A percentile compares a stretch with the other conserved stretches of the same genome.
These are phyloP conservation scores for Colletotrichum tropicicola DNA, from an alignment of 2,329 filamentous ascomycete species.

Conservation along the genomic window DNA sequence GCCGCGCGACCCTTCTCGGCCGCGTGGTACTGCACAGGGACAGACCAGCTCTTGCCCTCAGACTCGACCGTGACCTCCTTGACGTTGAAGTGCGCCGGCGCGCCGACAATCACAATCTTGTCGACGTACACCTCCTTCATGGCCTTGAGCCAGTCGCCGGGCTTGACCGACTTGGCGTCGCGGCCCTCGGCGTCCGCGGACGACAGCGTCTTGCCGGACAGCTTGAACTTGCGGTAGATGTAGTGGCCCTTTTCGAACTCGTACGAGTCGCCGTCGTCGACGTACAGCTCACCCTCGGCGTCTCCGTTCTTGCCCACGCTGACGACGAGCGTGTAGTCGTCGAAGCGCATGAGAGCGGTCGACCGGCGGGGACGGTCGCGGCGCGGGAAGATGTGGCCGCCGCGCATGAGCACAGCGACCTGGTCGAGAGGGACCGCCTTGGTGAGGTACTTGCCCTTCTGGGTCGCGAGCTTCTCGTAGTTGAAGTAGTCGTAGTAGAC, in stretches of 20 bases:
- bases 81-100: conserved; percentile 76
- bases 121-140: conserved; percentile 85
- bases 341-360: conserved; percentile 88
- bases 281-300: conserved; percentile 85
- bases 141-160: conserved; percentile 78
- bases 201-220: conserved; percentile 67
- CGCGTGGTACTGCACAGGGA: conserved; percentile 67
- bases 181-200: conserved; percentile 73
- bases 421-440: conserved; percentile 83
- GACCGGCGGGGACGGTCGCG: conserved; percentile 89
- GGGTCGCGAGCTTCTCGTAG: conserved; percentile 76
- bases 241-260: conserved; percentile 87
- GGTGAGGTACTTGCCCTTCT: conserved; percentile 74
- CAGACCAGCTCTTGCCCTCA: conserved; percentile 62
- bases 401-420: conserved; percentile 90
- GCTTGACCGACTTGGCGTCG: conserved; percentile 61
- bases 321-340: conserved; percentile 93
- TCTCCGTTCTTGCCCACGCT: conserved; percentile 67
- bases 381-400: conserved; percentile 90
- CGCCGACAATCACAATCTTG: conserved; percentile 85
- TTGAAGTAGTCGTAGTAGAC: conserved; percentile 97
- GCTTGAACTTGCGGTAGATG: conserved; percentile 84
- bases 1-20: conserved; percentile 56
- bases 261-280: conserved; percentile 94
- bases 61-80: conserved; percentile 63